Base-by-base conservation (phyloP, 192 early-diverging fungal species). In the Coemansia sp. region DNA sequence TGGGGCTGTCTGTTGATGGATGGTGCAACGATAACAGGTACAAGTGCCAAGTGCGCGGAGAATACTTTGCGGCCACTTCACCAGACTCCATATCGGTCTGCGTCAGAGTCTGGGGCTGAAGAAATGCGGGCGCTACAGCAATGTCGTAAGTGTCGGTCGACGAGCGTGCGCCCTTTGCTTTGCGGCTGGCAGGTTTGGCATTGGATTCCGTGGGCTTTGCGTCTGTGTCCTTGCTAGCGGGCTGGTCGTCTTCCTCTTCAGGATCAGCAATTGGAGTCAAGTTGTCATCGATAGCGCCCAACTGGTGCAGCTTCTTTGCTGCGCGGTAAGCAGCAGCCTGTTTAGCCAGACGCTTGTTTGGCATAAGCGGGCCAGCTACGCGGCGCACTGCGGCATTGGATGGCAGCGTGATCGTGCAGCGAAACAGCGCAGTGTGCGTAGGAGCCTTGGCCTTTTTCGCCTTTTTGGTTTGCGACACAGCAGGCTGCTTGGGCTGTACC, bases 241-340 rank as follows among this genome's bases (percentile, higher is more conserved):
- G 19, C n/a, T 17, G 7, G 17, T 48, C 47, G 0, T 4, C n/a
- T 19, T 46, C 37, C 0, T 72, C 59, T 4, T 23, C 31, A 14
- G 37, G 57, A 1, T 80, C 63, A 25, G 80, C 28, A 11, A 84
- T 60, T 0, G 94, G 93, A 7, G 84, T 46, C 11, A 97, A 78
- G 38, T 88, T 72, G 46, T 95, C 89, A 61, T 91, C 84, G n/a
- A 97, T 77, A 2, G 84, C 88, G 2, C 86, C 86, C 0, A 79
- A 56, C 19, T 74, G 62, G 65, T 94, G 89, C 10, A 97, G 81
- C 62, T 83, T 63, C 56, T 87, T 87, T 42, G 92, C 87, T 0
- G 87, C 77, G 28, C 91, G 85, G 40, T 92, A 85, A 0, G 92
- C 88, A 0, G 85, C 86, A 2, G 83, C 62, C 51, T 89, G 87